Conservation (phyloP, 2,329 filamentous ascomycete genomes). For the Ilyonectria robusta region DNA sequence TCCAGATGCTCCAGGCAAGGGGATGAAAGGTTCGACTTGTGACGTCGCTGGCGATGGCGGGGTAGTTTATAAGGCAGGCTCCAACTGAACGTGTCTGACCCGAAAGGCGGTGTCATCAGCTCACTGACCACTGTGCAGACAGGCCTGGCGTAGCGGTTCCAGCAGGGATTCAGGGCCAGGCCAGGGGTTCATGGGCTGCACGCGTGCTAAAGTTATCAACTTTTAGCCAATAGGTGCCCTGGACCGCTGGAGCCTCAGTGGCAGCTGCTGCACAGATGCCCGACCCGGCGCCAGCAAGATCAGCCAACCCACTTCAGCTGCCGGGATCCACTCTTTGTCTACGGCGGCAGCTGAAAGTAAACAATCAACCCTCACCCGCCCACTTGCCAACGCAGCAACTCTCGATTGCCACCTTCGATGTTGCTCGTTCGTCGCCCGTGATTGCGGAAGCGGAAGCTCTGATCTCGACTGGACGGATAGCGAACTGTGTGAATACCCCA, state of each 20-base stretch:
- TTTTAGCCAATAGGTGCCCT: conserved; percentile 35
- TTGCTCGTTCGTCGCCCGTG: conserved; percentile 18
- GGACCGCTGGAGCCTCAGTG: conserved; percentile 21
- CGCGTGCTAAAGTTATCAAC: conserved; percentile 15
- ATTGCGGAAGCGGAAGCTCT: conserved; percentile 34
- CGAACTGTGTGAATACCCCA: conserved; percentile 2
- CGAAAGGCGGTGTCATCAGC: conserved; percentile 44
- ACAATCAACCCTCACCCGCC: conserved; percentile 27
- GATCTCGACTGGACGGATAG: conserved; percentile 17
- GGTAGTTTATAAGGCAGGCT: conserved; percentile 37
- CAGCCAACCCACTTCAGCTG: conserved; percentile 9
- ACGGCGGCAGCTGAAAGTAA: conserved; percentile 29
- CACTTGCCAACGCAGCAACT: conserved; percentile 26
- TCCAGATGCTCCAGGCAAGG: conserved; percentile 21
- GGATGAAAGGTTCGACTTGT: conserved; percentile 40
- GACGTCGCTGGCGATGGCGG: conserved; percentile 45
- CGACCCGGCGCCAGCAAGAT: conserved; percentile 46
- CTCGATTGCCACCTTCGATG: conserved; percentile 32
- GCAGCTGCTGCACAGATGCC: conserved; percentile 40
- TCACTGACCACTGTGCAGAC: conserved; percentile 1
- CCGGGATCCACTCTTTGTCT: conserved; percentile 25
- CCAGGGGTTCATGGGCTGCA: conserved; percentile 41
- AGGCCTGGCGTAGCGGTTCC: conserved; percentile 18
- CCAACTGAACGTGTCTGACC: conserved; percentile 16
- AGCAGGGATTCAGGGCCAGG: conserved; percentile 43